phyloP scores from a whole-genome alignment of 169 alveolate genomes.

The Eimeria necatrix region DNA sequence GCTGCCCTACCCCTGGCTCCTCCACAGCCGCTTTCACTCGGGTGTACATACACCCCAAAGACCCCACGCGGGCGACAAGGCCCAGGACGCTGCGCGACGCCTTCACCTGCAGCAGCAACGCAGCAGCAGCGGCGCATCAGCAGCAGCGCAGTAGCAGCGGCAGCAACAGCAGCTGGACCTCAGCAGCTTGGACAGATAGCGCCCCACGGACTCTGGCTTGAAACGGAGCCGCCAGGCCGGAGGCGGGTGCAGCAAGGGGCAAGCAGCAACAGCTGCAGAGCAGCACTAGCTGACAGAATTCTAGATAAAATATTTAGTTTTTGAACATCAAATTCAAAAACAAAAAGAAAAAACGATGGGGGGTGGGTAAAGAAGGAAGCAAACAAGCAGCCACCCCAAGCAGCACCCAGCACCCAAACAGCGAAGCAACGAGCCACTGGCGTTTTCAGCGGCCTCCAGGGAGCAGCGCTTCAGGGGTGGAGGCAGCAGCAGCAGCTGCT shows the following conservation, averaged over 20 bases:
- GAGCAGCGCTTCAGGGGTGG: neutral
- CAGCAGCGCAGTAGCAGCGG: neutral
- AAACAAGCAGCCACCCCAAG: neutral
- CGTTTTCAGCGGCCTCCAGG: neutral
- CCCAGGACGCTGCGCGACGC: constrained; percentile 8
- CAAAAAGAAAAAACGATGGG: neutral
- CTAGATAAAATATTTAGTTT: too few species aligned
- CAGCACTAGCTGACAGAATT: too few species aligned
- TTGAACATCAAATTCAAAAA: neutral
- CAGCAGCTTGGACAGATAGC: too few species aligned
- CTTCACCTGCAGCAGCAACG: constrained; percentile 1
- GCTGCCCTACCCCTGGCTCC: neutral
- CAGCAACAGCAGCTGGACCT: neutral
- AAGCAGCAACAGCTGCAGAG: too few species aligned
- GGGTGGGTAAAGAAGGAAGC: neutral
- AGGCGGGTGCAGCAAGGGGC: too few species aligned
- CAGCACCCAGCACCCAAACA: neutral
- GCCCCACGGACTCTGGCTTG: too few species aligned
- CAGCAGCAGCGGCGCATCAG: neutral
- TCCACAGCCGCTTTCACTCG: neutral
- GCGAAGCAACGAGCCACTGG: neutral
- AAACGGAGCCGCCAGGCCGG: too few species aligned
- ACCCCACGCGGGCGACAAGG: constrained; percentile 17
- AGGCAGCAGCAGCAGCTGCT: neutral
- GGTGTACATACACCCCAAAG: constrained; percentile 48